A percentile compares a stretch with the other conserved stretches of the same genome.
Conservation (phyloP, 2,329 filamentous ascomycete genomes). For the Mycogone perniciosa region DNA sequence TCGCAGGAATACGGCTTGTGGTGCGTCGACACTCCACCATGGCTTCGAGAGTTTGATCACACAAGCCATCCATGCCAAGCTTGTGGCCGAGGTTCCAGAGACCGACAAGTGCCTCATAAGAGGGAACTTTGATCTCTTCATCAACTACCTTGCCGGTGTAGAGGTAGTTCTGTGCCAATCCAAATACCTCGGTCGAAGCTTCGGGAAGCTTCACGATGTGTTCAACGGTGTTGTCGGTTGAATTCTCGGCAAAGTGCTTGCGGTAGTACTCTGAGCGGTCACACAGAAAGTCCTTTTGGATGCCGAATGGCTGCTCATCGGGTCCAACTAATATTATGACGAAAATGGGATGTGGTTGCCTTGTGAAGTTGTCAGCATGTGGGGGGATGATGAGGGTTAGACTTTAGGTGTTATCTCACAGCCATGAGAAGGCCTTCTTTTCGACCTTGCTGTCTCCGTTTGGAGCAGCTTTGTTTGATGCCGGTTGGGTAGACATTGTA, state of each 20-base stretch:
- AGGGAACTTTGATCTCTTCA: constrained; percentile 36
- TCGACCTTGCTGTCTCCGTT: not conserved
- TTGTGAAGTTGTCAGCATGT: not conserved
- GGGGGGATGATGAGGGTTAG: not conserved
- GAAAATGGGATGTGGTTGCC: constrained; percentile 50
- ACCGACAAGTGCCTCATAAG: constrained; percentile 48
- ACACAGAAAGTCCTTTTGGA: constrained; percentile 54
- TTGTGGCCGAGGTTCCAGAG: constrained; percentile 51
- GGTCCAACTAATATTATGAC: constrained; percentile 49
- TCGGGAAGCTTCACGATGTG: constrained; percentile 45
- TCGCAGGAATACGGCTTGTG: constrained; percentile 51
- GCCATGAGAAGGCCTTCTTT: constrained; percentile 29
- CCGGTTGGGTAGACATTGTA: too few species aligned
- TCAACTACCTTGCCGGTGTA: constrained; percentile 45
- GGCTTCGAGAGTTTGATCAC: constrained; percentile 48
- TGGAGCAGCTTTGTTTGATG: not conserved
- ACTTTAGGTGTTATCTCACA: constrained; percentile 22
- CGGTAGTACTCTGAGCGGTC: constrained; percentile 44
- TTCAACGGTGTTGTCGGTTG: constrained; percentile 37
- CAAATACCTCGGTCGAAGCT: constrained; percentile 44
- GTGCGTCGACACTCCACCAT: constrained; percentile 51
- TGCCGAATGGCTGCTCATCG: constrained; percentile 47
- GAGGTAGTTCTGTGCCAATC: constrained; percentile 48
- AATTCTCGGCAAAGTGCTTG: constrained; percentile 35
- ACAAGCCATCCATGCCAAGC: constrained; percentile 48